phyloP scores from a whole-genome alignment of 352 stramenopile species.

The Blastocystis sp. region DNA sequence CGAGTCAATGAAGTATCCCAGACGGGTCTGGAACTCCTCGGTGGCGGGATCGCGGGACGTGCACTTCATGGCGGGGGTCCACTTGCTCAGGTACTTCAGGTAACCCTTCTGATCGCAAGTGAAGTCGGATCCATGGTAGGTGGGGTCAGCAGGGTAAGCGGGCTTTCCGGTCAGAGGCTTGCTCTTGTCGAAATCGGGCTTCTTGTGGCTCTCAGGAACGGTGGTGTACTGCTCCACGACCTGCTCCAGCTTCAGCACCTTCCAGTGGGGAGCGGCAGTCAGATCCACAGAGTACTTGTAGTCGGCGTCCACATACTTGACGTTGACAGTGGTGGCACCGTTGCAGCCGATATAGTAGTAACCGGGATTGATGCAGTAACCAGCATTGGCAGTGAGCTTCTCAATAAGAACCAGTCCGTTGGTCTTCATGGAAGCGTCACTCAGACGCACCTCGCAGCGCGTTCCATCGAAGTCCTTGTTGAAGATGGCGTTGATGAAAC shows the following conservation, averaged over 20 bases:
- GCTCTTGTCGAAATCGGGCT: slow-evolving; percentile 2
- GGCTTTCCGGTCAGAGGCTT: slow-evolving; percentile 20
- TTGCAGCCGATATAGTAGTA: slow-evolving; percentile 28
- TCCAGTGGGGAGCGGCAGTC: not conserved
- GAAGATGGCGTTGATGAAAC: not conserved
- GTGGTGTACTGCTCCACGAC: not conserved
- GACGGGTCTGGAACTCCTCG: not conserved
- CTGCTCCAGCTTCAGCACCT: not conserved
- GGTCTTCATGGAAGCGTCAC: not conserved
- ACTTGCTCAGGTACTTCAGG: not conserved
- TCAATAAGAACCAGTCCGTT: not conserved
- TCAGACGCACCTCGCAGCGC: not conserved
- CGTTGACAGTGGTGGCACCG: not conserved
- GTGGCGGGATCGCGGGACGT: not conserved
- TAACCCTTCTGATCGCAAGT: not conserved
- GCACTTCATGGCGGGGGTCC: not conserved
- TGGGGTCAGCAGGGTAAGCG: not conserved
- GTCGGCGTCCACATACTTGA: not conserved
- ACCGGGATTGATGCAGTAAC: slow-evolving; percentile 7
- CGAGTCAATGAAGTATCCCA: not conserved
- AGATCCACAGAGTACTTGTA: slow-evolving; percentile 13
- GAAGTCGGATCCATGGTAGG: not conserved
- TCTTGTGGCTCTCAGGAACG: not conserved
- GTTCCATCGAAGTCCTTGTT: not conserved
- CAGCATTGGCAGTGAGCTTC: not conserved